Evolutionary conservation across 371 early-diverging fungal species (phyloP).

Genomic region (Phascolomyces articulosus): DNA sequence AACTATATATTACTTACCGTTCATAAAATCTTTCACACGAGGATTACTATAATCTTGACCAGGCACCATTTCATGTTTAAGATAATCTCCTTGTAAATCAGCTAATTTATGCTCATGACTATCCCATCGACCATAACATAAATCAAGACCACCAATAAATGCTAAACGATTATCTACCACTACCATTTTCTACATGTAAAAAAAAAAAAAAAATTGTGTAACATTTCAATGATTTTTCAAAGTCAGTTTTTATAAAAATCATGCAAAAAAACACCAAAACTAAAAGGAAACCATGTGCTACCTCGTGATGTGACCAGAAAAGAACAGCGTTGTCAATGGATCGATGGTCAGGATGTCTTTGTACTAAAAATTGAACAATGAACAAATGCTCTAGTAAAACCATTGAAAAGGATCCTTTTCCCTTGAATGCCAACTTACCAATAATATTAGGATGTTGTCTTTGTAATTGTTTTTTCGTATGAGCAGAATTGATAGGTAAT

Average conservation of each 20-base stretch:
- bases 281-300: neutral
- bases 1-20: constrained; percentile 43
- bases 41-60: constrained; percentile 94
- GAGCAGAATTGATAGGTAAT: constrained; percentile 77
- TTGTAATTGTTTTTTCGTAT: constrained; percentile 81
- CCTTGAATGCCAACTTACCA: no score
- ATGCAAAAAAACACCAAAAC: neutral
- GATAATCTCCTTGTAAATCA: constrained; percentile 63
- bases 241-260: neutral
- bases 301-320: constrained; percentile 20
- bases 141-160: constrained; percentile 81
- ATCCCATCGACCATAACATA: constrained; percentile 87
- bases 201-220: neutral
- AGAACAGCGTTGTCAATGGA: constrained; percentile 8
- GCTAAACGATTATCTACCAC: constrained; percentile 72
- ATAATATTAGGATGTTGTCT: constrained; percentile 82
- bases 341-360: constrained; percentile 71
- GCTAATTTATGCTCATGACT: constrained; percentile 75
- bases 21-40: constrained; percentile 85
- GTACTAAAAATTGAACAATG: no score
- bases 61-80: constrained; percentile 62
- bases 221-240: neutral
- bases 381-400: no score
- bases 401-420: no score
- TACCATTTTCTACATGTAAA: constrained; percentile 71